A percentile compares a stretch with the other conserved stretches of the same genome.
phyloP scores from a whole-genome alignment of 148 eudicot species.

The Persicaria tinctoria region DNA sequence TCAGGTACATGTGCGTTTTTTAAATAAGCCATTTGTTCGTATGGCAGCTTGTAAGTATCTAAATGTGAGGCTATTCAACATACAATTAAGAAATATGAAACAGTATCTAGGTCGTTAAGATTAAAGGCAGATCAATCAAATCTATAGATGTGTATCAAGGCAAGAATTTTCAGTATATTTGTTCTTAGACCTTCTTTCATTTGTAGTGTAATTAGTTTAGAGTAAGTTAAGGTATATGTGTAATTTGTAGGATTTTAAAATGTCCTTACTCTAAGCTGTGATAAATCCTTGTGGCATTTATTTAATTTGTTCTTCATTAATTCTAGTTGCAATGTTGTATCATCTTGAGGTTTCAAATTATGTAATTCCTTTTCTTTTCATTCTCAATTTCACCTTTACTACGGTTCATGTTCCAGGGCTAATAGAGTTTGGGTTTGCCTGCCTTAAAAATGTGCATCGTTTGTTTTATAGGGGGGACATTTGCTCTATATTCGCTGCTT shows the following conservation, averaged over 20 bases:
- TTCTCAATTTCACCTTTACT: not conserved
- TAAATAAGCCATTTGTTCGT: not conserved
- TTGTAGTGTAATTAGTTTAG: not conserved
- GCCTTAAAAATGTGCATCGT: not conserved
- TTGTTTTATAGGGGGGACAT: slow-evolving; percentile 68
- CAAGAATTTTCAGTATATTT: not conserved
- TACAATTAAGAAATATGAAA: not conserved
- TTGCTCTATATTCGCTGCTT: slow-evolving; percentile 91
- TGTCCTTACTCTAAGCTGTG: not conserved
- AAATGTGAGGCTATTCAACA: not conserved
- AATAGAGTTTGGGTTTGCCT: not conserved
- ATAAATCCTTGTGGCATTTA: not conserved
- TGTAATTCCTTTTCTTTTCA: not conserved
- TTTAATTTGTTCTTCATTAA: not conserved
- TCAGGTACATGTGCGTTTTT: not conserved
- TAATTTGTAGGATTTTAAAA: not conserved
- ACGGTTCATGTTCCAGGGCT: not conserved
- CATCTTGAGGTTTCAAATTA: not conserved
- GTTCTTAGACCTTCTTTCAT: not conserved
- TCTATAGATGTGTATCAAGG: not conserved
- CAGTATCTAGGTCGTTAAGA: not conserved
- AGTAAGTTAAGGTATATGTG: not conserved
- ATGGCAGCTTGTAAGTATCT: not conserved
- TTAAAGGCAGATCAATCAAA: not conserved
- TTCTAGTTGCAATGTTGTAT: not conserved